phyloP scores from a whole-genome alignment of 129 eudicot genomes.

The Saposhnikovia divaricata region DNA sequence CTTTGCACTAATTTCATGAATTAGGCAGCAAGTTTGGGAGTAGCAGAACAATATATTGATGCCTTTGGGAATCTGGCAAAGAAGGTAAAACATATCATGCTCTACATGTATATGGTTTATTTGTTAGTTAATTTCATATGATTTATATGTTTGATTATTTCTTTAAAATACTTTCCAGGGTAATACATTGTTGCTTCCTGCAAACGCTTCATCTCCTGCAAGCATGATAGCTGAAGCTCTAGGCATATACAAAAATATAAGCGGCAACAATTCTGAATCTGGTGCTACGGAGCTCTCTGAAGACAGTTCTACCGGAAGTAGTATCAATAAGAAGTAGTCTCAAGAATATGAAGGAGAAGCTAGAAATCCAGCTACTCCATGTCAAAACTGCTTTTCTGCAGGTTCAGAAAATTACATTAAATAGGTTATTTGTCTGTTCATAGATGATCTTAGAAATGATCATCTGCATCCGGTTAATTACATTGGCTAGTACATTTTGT shows the following conservation, averaged over 20 bases:
- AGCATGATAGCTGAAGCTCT: slow-evolving; percentile 78
- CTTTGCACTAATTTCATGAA: slow-evolving; percentile 8
- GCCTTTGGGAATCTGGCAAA: slow-evolving; percentile 82
- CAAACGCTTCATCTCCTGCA: slow-evolving; percentile 57
- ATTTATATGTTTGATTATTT: background rate
- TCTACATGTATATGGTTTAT: background rate
- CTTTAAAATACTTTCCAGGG: slow-evolving; percentile 26
- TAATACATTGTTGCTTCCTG: slow-evolving; percentile 74
- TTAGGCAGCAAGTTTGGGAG: slow-evolving; percentile 90
- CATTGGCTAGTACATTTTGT: background rate
- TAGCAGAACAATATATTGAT: slow-evolving; percentile 82
- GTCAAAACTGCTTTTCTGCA: slow-evolving; percentile 21
- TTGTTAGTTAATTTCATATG: background rate
- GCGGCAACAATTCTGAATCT: slow-evolving; percentile 21
- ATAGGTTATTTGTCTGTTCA: slow-evolving; percentile 4
- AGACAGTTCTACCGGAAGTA: slow-evolving; percentile 14
- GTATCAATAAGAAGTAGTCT: background rate
- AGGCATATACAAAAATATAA: slow-evolving; percentile 55
- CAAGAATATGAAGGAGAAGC: background rate
- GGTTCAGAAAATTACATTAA: background rate
- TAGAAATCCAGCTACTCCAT: slow-evolving; percentile 7
- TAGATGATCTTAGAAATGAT: background rate
- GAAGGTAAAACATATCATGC: slow-evolving; percentile 40
- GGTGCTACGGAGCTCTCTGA: slow-evolving; percentile 4
- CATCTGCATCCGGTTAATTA: background rate